Evolutionary conservation across 306 rosid genomes (phyloP).

Genomic region (Vigna unguiculata): DNA sequence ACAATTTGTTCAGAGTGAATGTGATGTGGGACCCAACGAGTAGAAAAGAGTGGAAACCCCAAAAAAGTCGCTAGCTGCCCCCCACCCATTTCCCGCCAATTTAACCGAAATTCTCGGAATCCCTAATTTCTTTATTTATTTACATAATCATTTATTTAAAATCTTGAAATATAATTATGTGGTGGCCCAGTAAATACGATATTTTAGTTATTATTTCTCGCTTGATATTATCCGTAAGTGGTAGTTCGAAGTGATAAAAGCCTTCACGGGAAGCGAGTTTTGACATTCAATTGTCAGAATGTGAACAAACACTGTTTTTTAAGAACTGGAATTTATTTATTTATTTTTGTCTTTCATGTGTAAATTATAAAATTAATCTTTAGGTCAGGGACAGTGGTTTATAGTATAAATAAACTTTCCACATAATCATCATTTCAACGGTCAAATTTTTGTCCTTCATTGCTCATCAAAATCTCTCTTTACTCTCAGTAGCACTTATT

Average conservation of each 20-base stretch:
- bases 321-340: background rate
- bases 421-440: background rate
- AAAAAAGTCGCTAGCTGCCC: constrained; percentile 48
- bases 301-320: background rate
- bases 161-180: constrained; percentile 15
- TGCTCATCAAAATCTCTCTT: too few relatives aligned
- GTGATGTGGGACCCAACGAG: constrained; percentile 38
- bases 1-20: background rate
- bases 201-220: background rate
- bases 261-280: constrained; percentile 29
- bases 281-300: background rate
- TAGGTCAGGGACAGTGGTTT: background rate
- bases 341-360: background rate
- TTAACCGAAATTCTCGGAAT: constrained; percentile 66
- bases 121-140: background rate
- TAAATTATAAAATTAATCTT: background rate
- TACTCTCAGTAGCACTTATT: too few relatives aligned
- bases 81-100: constrained; percentile 69
- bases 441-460: background rate
- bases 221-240: constrained; percentile 1
- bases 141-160: background rate
- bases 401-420: background rate
- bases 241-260: constrained; percentile 36
- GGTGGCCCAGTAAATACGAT: constrained; percentile 37
- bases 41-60: constrained; percentile 36